These are phyloP conservation scores for Rhododendron williamsianum DNA, from an alignment of 148 eudicot genomes.

Conservation along the genomic window DNA sequence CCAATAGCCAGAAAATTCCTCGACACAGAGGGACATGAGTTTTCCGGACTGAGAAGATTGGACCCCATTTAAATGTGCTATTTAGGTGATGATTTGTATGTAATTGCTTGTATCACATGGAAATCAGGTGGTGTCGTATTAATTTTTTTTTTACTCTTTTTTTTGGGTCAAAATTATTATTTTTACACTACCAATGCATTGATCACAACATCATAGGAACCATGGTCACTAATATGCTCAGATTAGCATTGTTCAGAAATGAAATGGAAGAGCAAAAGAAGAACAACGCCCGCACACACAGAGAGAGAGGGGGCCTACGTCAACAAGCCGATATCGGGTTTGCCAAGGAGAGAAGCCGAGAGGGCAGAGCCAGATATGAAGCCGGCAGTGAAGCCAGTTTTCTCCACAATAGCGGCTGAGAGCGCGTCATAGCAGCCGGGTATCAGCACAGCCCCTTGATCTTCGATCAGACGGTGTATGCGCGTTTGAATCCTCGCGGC, in stretches of 20 bases:
- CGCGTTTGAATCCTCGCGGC: neutral
- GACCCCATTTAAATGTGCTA: too few species aligned
- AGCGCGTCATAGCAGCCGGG: slow-evolving; percentile 4
- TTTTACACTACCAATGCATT: neutral
- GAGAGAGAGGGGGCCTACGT: neutral
- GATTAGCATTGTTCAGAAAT: neutral
- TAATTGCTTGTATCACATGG: too few species aligned
- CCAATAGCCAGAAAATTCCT: too few species aligned
- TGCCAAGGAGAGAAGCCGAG: slow-evolving; percentile 9
- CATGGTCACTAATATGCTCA: neutral
- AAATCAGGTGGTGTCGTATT: too few species aligned
- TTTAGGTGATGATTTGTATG: too few species aligned
- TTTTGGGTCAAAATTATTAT: too few species aligned
- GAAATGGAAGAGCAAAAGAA: neutral
- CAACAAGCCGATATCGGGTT: neutral
- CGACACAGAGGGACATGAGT: too few species aligned
- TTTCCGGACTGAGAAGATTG: too few species aligned
- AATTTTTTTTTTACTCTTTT: too few species aligned
- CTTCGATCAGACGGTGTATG: slow-evolving; percentile 9
- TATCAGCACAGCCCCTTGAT: neutral
- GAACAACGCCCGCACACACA: too few species aligned
- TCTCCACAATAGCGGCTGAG: slow-evolving; percentile 2
- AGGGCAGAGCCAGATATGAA: slow-evolving; percentile 8
- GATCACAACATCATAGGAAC: neutral
- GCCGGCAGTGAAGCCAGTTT: slow-evolving; percentile 3